Evolutionary conservation across 2,329 filamentous ascomycete species (phyloP), one percentile per base, ranked within the genome.

Genomic region (Apiospora marii): DNA sequence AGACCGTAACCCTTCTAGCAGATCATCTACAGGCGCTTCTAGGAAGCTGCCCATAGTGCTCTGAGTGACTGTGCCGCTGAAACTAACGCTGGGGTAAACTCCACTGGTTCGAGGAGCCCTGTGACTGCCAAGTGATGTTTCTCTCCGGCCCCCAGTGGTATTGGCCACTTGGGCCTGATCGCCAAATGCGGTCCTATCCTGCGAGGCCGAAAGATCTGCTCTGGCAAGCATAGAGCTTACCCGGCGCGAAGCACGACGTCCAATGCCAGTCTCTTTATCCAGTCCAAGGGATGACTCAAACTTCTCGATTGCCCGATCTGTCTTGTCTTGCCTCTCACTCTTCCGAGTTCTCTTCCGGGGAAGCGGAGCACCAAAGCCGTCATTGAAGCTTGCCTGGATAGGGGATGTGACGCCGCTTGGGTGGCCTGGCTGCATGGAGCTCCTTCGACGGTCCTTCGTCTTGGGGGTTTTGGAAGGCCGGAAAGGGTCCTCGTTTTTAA

Each of bases 191-290:
- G 92, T 88, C 77, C 93, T 89, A 76, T 97, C 95, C 75, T 96
- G 93, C 22, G 92, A 96, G 13, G 94, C 92, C 0, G 94, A 96
- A 27, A 98, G 85, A 80, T 98, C 96, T 44, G 94, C 93, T 78
- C 96, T 89, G 22, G 95, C 95, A 70, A 98, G 87, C 83, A 98
- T 89, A 22, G 96, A 98, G 84, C 96, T 99, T 37, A 98, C 93
- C 69, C 96, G 90, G 61, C 96, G 91, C 24, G 90, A 92, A 74
- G 90, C 90, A 73, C 90, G 86, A 70, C 90, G 84, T 0, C 87
- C 87, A 16, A 86, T 85, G 22, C 87, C 85, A n/a, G 82, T 80
- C 14, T 84, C 86, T 71, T 87, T 88, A 72, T 94, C 92, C 58
- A 93, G 89, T 71, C 93, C 93, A n/a, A 96, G 83, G 0, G 92